Conservation (phyloP, 1,139 yeast species). For the Pichia sp. region DNA sequence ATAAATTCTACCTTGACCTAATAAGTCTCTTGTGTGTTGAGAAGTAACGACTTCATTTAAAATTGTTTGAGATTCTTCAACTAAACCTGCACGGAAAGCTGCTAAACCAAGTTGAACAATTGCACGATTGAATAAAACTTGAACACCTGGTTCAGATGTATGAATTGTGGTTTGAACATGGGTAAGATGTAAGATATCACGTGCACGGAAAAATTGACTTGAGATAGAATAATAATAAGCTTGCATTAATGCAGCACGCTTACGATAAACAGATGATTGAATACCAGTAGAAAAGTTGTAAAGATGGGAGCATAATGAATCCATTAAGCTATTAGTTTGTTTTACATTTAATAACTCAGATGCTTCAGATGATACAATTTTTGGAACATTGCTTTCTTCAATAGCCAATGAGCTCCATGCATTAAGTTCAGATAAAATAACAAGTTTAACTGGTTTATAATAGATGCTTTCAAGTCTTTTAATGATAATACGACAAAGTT, state of each 20-base stretch:
- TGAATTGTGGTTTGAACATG: slow-evolving; percentile 80
- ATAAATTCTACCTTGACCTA: slow-evolving; percentile 88
- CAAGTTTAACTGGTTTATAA: slow-evolving; percentile 80
- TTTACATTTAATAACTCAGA: slow-evolving; percentile 28
- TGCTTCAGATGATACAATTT: slow-evolving; percentile 29
- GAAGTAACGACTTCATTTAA: slow-evolving; percentile 86
- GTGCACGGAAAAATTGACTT: slow-evolving; percentile 75
- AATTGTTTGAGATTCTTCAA: slow-evolving; percentile 81
- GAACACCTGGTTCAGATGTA: slow-evolving; percentile 77
- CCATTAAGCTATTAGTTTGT: slow-evolving; percentile 53
- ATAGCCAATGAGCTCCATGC: slow-evolving; percentile 51
- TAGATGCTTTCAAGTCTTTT: slow-evolving; percentile 91
- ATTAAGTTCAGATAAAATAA: slow-evolving; percentile 58
- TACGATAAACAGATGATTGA: slow-evolving; percentile 50
- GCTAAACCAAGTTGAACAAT: slow-evolving; percentile 92
- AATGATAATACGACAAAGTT: slow-evolving; percentile 67
- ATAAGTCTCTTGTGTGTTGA: slow-evolving; percentile 80
- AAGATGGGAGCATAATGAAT: slow-evolving; percentile 58
- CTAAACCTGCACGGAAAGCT: slow-evolving; percentile 88
- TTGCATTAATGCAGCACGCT: slow-evolving; percentile 78
- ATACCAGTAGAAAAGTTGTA: slow-evolving; percentile 51
- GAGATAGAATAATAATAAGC: slow-evolving; percentile 90
- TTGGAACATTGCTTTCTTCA: slow-evolving; percentile 32
- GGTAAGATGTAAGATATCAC: slow-evolving; percentile 80
- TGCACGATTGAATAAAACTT: slow-evolving; percentile 91